These are phyloP conservation scores for Rhizopogon vesiculosus DNA, from an alignment of 768 basidiomycete species.

Conservation along the genomic window DNA sequence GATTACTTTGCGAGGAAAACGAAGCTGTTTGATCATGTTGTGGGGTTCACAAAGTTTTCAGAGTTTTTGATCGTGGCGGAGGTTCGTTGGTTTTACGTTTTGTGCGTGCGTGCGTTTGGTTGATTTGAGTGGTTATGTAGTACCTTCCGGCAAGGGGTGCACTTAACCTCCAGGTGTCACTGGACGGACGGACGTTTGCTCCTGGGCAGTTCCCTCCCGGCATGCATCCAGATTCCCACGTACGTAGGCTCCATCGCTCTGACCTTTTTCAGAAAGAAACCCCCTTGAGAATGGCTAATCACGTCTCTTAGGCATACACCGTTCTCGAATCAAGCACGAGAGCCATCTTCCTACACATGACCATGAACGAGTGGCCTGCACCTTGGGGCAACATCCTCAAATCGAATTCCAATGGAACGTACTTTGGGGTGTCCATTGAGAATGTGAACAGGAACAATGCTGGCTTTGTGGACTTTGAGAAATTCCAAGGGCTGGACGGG, in stretches of 20 bases:
- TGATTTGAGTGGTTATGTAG: slow-evolving; percentile 24
- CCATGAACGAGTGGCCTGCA: slow-evolving; percentile 70
- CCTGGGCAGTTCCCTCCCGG: slow-evolving; percentile 85
- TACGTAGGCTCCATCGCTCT: slow-evolving; percentile 32
- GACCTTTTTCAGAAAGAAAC: neutral
- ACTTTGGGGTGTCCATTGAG: slow-evolving; percentile 83
- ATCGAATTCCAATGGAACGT: slow-evolving; percentile 98
- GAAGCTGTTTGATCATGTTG: slow-evolving; percentile 81
- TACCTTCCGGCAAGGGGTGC: slow-evolving; percentile 49
- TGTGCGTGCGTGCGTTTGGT: slow-evolving; percentile 9
- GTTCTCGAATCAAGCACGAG: slow-evolving; percentile 92
- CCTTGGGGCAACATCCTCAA: slow-evolving; percentile 93
- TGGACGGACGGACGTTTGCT: slow-evolving; percentile 85
- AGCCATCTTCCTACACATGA: slow-evolving; percentile 93
- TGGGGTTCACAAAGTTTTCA: slow-evolving; percentile 95
- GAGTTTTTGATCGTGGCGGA: slow-evolving; percentile 96
- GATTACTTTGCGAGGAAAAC: slow-evolving; percentile 68
- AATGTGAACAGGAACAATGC: slow-evolving; percentile 85
- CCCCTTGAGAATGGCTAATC: neutral
- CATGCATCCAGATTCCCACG: slow-evolving; percentile 88
- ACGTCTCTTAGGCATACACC: slow-evolving; percentile 68
- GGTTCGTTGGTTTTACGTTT: slow-evolving; percentile 39
- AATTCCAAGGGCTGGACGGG: slow-evolving; percentile 93
- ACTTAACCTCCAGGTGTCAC: slow-evolving; percentile 85
- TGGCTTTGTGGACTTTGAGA: slow-evolving; percentile 97